Percentiles rank a stretch among this genome's conserved stretches.
These are phyloP conservation scores for Allantophomopsis lycopodina DNA, from an alignment of 2,329 filamentous ascomycete genomes.

Conservation along the genomic window DNA sequence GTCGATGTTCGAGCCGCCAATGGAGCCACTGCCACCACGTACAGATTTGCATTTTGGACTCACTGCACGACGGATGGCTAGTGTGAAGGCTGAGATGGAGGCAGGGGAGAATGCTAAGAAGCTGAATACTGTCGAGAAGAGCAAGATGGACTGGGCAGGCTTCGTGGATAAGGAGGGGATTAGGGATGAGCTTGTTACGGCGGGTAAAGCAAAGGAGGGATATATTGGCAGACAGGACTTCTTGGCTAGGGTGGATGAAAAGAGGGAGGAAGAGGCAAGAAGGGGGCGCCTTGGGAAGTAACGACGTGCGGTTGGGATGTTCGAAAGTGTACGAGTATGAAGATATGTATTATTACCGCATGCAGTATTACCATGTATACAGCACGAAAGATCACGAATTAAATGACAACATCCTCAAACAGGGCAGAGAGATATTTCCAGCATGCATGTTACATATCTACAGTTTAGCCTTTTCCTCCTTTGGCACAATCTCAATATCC, in stretches of 20 bases:
- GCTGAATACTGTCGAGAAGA: constrained; percentile 59
- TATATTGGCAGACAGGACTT: constrained; percentile 51
- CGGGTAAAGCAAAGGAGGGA: constrained; percentile 50
- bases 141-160: constrained; percentile 59
- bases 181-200: constrained; percentile 51
- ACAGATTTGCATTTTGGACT: constrained; percentile 43
- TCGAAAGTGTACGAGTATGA: neutral
- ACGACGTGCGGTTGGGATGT: neutral
- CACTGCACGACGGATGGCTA: neutral
- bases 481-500: constrained; percentile 31
- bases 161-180: constrained; percentile 60
- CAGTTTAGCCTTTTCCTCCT: neutral
- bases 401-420: no score
- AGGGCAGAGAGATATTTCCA: no score
- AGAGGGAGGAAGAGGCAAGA: constrained; percentile 45
- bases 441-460: no score
- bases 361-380: no score
- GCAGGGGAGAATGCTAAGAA: constrained; percentile 40
- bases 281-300: constrained; percentile 24
- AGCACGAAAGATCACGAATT: no score
- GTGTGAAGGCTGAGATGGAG: constrained; percentile 2
- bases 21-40: constrained; percentile 28
- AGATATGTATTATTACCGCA: neutral
- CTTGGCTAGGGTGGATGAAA: constrained; percentile 47
- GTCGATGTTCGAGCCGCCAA: constrained; percentile 46